A percentile compares a stretch with the other conserved stretches of the same genome.
phyloP scores from a whole-genome alignment of 805 yeast genomes.

The Schwanniomyces occidentalis region DNA sequence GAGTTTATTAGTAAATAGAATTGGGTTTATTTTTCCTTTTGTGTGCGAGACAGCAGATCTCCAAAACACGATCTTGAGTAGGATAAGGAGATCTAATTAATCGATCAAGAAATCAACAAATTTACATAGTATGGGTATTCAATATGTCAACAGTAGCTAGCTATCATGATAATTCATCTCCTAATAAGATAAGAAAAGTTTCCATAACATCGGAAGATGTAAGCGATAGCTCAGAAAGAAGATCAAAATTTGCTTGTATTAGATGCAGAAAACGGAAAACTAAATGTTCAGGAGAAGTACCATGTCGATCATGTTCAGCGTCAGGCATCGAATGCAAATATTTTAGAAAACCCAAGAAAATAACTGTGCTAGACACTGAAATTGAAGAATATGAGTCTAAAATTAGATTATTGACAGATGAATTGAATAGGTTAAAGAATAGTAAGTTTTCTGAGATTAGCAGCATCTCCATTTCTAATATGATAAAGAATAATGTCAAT shows the following conservation, averaged over 20 bases:
- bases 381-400: slow-evolving; percentile 18
- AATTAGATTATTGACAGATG: slow-evolving; percentile 12
- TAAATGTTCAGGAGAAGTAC: slow-evolving; percentile 25
- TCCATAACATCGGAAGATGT: no score
- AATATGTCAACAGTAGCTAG: no score
- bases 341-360: slow-evolving; percentile 19
- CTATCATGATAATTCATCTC: no score
- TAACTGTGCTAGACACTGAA: slow-evolving; percentile 19
- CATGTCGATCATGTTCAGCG: slow-evolving; percentile 21
- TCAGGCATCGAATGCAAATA: slow-evolving; percentile 18
- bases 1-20: no score
- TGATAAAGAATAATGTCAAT: background rate
- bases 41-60: no score
- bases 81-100: no score
- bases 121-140: no score
- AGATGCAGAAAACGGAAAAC: slow-evolving; percentile 28
- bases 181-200: no score
- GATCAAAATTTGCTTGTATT: slow-evolving; percentile 21
- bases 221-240: no score
- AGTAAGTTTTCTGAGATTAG: background rate
- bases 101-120: no score
- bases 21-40: no score
- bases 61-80: no score
- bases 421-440: slow-evolving; percentile 6
- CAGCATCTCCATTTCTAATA: background rate